Base-by-base conservation (phyloP, 228 moss, liverwort and hornwort genomes). In the Sphagnum fallax region DNA sequence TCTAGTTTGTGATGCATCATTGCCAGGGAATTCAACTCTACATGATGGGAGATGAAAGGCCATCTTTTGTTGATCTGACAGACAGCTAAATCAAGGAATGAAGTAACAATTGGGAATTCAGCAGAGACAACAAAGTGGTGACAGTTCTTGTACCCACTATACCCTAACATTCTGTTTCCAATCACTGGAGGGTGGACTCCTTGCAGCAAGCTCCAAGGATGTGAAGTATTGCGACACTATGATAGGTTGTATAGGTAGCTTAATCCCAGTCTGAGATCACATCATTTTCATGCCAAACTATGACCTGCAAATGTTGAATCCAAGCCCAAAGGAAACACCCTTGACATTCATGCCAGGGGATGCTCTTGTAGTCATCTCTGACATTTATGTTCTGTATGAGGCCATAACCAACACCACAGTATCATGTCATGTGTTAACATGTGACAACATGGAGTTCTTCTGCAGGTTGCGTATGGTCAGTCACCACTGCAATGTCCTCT, bases 311-410 rank as follows among this genome's bases (percentile, higher is more conserved):
- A 63, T 85, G 70, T 62, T 88, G 58, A 88, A 88, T 78, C 88
- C 88, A 50, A 78, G 73, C 13, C 67, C 64, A 2, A 88, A 88
- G 76, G 80, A 70, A 50, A 67, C 55, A 18, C 78, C 82, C 16
- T 10, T 88, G 50, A 67, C 75, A 55, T 80, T 88, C 10, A 69
- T 53, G 63, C 32, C 10, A 70, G 82, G 14, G 60, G 85, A 88
- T 73, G 74, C 80, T 64, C 80, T 88, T 50, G 85, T 88, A 67
- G 88, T 88, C 60, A 88, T 88, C 18, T 78, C 88, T 50, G 88
- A 88, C 65, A 80, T 65, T 50, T 80, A 87, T 86, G 75, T 64
- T 16, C 32, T 32, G 32, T 32, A 32, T 32, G 32, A 32, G 32
- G 32, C 32, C 32, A 32, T 32, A 32, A 32, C 32, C 32, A 32